Evolutionary conservation across 176 grass and related monocot genomes (phyloP).

Genomic region (Raddia distichophylla): DNA sequence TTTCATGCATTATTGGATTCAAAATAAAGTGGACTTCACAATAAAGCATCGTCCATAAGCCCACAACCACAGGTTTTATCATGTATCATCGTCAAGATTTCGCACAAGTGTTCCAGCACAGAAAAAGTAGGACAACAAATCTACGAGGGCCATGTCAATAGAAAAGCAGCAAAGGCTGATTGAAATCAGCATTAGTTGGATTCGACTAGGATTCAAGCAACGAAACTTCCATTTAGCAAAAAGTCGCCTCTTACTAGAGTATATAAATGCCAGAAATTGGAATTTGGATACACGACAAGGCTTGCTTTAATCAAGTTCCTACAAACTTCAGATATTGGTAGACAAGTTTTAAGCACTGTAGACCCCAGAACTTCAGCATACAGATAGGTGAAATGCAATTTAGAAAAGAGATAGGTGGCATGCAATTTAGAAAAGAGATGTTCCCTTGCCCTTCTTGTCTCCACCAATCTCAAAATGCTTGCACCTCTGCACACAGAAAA

Average conservation of each 20-base stretch:
- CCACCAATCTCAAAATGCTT: constrained; percentile 98
- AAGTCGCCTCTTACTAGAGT: not conserved
- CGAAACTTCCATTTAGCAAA: constrained; percentile 35
- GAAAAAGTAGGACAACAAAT: not conserved
- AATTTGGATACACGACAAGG: constrained; percentile 39
- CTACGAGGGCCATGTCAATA: not conserved
- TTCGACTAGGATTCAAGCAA: not conserved
- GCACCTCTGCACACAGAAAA: constrained; percentile 59
- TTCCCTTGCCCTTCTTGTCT: constrained; percentile 99
- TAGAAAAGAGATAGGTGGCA: constrained; percentile 71
- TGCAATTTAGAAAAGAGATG: constrained; percentile 75
- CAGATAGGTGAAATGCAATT: constrained; percentile 35
- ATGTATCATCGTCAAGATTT: not conserved
- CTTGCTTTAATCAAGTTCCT: constrained; percentile 43
- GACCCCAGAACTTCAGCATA: constrained; percentile 10
- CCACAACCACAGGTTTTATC: not conserved
- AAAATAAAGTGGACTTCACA: too few relatives aligned
- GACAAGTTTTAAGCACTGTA: constrained; percentile 15
- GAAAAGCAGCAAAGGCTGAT: not conserved
- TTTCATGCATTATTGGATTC: too few relatives aligned
- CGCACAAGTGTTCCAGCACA: not conserved
- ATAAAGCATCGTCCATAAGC: not conserved
- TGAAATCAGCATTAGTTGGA: not conserved
- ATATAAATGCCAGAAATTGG: constrained; percentile 15
- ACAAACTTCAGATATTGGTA: constrained; percentile 10